Percentiles rank a stretch among this genome's conserved stretches.
phyloP scores from a whole-genome alignment of 371 early-diverging fungal species.

The Batkoa obscura region DNA sequence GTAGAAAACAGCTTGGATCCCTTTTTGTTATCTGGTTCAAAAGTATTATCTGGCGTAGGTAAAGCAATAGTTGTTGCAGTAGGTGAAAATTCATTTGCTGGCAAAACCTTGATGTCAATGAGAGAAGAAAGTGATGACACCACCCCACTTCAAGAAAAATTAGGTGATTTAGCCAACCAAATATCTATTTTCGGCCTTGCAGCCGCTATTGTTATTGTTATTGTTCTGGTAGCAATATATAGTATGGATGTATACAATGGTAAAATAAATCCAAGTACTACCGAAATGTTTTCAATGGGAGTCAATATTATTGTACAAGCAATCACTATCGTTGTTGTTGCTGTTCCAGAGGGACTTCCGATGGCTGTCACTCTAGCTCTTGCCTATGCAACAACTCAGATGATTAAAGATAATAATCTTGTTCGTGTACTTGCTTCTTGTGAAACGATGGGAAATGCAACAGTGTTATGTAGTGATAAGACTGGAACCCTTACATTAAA shows the following conservation, averaged over 20 bases:
- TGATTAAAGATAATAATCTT: conserved; percentile 84
- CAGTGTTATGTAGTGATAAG: conserved; percentile 92
- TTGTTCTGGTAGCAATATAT: too few species aligned
- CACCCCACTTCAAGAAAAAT: conserved; percentile 83
- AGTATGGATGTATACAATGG: too few species aligned
- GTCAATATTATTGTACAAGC: conserved; percentile 60
- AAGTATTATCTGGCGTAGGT: conserved; percentile 77
- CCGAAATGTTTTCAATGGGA: conserved; percentile 41
- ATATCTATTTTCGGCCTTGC: conserved; percentile 83
- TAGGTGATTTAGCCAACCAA: conserved; percentile 65
- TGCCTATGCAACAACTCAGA: conserved; percentile 86
- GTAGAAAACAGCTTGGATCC: conserved; percentile 43
- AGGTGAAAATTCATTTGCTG: conserved; percentile 22
- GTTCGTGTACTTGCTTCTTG: conserved; percentile 87
- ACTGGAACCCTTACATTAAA: conserved; percentile 94
- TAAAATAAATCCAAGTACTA: conserved; percentile 19
- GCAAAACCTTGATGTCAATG: conserved; percentile 45
- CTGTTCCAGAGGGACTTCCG: conserved; percentile 96
- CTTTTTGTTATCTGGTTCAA: conserved; percentile 79
- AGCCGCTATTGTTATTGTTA: conserved; percentile 41
- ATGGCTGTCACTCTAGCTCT: conserved; percentile 93
- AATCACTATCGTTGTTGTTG: conserved; percentile 85
- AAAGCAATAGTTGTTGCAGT: conserved; percentile 67
- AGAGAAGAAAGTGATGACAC: conserved; percentile 48
- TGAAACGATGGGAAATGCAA: conserved; percentile 96